These are phyloP conservation scores for Ogataea chonburiensis DNA, from an alignment of 805 yeast species.

Conservation along the genomic window DNA sequence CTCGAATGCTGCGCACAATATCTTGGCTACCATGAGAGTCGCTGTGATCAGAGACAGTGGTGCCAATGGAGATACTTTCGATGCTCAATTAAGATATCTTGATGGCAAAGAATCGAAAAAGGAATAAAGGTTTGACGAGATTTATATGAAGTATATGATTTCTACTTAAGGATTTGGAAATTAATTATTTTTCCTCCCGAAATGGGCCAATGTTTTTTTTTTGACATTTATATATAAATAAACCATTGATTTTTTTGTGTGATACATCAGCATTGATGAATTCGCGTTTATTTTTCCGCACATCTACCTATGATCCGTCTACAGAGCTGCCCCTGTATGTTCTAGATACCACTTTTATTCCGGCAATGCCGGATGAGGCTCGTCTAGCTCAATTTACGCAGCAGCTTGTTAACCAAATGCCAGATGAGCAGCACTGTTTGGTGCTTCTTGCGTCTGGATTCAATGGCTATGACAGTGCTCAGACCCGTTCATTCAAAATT, in stretches of 20 bases:
- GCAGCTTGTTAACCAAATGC: slow-evolving; percentile 54
- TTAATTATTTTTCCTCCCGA: background rate
- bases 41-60: slow-evolving; percentile 72
- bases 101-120: slow-evolving; percentile 21
- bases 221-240: background rate
- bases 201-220: slow-evolving; percentile 2
- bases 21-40: slow-evolving; percentile 78
- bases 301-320: slow-evolving; percentile 64
- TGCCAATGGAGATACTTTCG: slow-evolving; percentile 55
- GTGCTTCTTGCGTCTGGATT: slow-evolving; percentile 85
- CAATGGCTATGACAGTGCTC: slow-evolving; percentile 36
- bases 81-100: slow-evolving; percentile 39
- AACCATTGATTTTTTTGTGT: too few species aligned
- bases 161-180: slow-evolving; percentile 6
- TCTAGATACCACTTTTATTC: slow-evolving; percentile 80
- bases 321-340: slow-evolving; percentile 72
- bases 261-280: slow-evolving; percentile 8
- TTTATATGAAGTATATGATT: slow-evolving; percentile 8
- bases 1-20: slow-evolving; percentile 82
- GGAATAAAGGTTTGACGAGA: slow-evolving; percentile 7
- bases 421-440: slow-evolving; percentile 60
- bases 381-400: slow-evolving; percentile 54
- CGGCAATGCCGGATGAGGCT: slow-evolving; percentile 41
- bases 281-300: slow-evolving; percentile 45
- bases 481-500: slow-evolving; percentile 19